phyloP scores from a whole-genome alignment of 1,284 basidiomycete species.

The Trichosporon sp. region DNA sequence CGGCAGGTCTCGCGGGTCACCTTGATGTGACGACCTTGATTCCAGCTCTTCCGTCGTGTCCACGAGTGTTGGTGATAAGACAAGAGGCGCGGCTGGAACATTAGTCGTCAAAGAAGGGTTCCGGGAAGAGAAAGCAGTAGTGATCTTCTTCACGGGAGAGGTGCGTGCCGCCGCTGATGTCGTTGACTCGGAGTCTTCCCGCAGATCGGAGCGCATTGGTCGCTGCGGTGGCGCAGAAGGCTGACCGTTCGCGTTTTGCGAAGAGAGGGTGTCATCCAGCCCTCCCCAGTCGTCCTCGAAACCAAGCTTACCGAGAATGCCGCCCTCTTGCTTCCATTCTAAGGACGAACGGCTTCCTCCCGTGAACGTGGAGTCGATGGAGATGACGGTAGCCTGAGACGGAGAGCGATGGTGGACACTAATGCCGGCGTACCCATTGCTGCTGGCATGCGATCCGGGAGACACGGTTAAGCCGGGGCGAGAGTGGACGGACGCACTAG shows the following conservation, averaged over 20 bases:
- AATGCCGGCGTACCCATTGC: neutral
- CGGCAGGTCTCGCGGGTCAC: constrained; percentile 2
- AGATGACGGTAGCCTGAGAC: constrained; percentile 29
- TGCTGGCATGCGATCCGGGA: neutral
- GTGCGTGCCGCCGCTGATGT: constrained; percentile 12
- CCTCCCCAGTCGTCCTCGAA: constrained; percentile 30
- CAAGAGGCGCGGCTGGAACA: neutral
- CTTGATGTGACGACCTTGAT: constrained; percentile 12
- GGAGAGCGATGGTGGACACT: constrained; percentile 5
- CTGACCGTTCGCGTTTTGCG: constrained; percentile 1
- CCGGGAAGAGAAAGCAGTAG: constrained; percentile 12
- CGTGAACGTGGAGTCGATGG: constrained; percentile 29
- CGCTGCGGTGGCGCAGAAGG: constrained; percentile 15
- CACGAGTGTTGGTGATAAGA: neutral
- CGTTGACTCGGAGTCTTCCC: neutral
- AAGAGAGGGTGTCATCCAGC: constrained; percentile 8
- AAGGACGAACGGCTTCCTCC: constrained; percentile 18
- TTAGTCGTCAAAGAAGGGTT: constrained; percentile 19
- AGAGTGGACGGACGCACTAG: constrained; percentile 5
- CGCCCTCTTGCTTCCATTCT: constrained; percentile 32
- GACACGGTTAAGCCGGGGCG: constrained; percentile 8
- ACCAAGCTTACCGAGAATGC: constrained; percentile 30
- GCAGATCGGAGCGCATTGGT: constrained; percentile 14
- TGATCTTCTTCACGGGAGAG: constrained; percentile 17
- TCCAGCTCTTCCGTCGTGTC: constrained; percentile 12